These are phyloP conservation scores for Melanomma pulvis-pyrius DNA, from an alignment of 495 filamentous ascomycete species.

Conservation along the genomic window DNA sequence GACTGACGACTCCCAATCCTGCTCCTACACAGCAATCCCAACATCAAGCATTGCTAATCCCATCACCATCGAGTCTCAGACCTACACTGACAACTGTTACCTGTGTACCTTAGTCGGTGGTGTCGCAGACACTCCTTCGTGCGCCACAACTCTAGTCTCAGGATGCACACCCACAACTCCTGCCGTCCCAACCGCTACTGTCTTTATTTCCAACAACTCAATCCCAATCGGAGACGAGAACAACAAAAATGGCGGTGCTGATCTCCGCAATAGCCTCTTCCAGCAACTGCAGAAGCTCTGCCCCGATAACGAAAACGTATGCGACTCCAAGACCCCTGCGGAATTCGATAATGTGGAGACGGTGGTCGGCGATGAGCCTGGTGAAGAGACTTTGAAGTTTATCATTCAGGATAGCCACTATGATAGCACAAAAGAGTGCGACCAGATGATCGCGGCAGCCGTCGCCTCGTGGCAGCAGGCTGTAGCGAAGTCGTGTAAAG, in stretches of 20 bases:
- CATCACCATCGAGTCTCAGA: neutral
- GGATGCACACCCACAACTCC: neutral
- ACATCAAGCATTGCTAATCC: constrained; percentile 2
- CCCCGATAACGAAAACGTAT: neutral
- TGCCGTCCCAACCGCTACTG: neutral
- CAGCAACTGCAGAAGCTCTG: neutral
- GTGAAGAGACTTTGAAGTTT: neutral
- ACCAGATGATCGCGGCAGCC: constrained; percentile 6
- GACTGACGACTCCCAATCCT: neutral
- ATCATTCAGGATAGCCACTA: constrained; percentile 10
- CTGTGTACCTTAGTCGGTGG: constrained; percentile 3
- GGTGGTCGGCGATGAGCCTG: neutral
- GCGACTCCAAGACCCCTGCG: constrained; percentile 4
- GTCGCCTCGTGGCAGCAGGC: constrained; percentile 3
- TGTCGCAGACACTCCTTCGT: neutral
- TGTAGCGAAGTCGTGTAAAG: constrained; percentile 6
- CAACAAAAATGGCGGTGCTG: neutral
- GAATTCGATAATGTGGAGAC: constrained; percentile 2
- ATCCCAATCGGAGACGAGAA: constrained; percentile 5
- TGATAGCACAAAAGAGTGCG: neutral
- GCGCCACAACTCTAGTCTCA: neutral
- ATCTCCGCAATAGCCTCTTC: neutral
- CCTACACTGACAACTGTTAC: constrained; percentile 2
- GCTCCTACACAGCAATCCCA: constrained; percentile 11
- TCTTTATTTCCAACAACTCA: constrained; percentile 9